Conservation (phyloP, 768 basidiomycete species). For the Kwoniella europaea region DNA sequence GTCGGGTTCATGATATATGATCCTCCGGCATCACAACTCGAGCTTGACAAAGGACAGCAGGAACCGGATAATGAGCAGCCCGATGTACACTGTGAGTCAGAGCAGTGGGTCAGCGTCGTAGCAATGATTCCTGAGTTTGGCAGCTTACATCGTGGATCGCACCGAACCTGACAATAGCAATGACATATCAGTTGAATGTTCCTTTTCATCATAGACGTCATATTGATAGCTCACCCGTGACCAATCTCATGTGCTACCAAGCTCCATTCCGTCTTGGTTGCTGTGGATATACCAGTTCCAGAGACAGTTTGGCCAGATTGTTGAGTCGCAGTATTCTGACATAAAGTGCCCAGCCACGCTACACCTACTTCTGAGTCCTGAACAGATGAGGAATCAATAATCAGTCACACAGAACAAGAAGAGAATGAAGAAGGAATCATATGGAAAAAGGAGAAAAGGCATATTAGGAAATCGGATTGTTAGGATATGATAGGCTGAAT, state of each 20-base stretch:
- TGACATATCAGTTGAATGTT: background rate
- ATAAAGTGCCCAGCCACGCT: conserved; percentile 83
- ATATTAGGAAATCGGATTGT: background rate
- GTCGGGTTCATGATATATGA: conserved; percentile 85
- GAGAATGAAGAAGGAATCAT: background rate
- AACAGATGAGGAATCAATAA: too few relatives aligned
- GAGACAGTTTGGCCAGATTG: conserved; percentile 65
- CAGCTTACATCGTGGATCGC: conserved; percentile 64
- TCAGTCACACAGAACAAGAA: too few relatives aligned
- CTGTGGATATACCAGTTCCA: conserved; percentile 81
- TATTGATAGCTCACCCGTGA: conserved; percentile 36
- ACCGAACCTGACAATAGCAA: conserved; percentile 73
- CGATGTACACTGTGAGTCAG: conserved; percentile 65
- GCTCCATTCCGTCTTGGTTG: conserved; percentile 68
- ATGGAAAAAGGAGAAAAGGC: background rate
- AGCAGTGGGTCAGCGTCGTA: background rate
- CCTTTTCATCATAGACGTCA: too few relatives aligned
- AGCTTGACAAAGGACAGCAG: conserved; percentile 74
- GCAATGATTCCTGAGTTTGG: background rate
- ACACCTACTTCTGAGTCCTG: conserved; percentile 65
- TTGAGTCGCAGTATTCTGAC: conserved; percentile 61
- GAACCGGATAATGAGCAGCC: conserved; percentile 66
- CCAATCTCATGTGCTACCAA: conserved; percentile 56
- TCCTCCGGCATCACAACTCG: conserved; percentile 68
- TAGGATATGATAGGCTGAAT: background rate